Evolutionary conservation across 2,329 filamentous ascomycete genomes (phyloP).

Genomic region (Dactylellina parvicollis): DNA sequence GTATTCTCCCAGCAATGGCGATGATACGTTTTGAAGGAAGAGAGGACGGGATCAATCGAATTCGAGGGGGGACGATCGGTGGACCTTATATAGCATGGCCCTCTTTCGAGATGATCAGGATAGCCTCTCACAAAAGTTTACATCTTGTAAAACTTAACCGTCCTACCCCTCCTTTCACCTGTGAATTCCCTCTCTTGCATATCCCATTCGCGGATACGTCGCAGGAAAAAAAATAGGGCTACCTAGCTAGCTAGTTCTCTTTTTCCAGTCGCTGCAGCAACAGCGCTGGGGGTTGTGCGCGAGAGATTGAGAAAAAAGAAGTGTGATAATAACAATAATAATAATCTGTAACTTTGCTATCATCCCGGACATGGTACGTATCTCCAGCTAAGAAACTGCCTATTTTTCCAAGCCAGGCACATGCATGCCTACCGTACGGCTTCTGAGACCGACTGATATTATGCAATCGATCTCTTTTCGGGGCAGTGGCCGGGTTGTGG

Average conservation of each 20-base stretch:
- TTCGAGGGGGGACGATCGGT: conserved; percentile 33
- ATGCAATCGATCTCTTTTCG: conserved; percentile 4
- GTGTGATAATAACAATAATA: neutral
- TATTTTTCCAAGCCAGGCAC: conserved; percentile 19
- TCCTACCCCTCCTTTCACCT: conserved; percentile 37
- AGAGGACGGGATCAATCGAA: conserved; percentile 18
- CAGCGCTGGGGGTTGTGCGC: conserved; percentile 5
- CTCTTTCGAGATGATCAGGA: conserved; percentile 17
- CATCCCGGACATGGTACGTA: conserved; percentile 15
- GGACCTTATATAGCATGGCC: conserved; percentile 45
- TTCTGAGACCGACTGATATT: neutral
- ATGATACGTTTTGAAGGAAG: neutral
- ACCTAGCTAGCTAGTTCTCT: conserved; percentile 1
- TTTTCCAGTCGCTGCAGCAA: neutral
- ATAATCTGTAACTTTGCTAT: conserved; percentile 15
- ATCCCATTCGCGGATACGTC: conserved; percentile 10
- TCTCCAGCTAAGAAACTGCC: neutral
- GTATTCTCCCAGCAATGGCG: conserved; percentile 10
- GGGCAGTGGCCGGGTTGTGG: conserved; percentile 52
- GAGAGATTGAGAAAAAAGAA: neutral
- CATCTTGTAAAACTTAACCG: conserved; percentile 35
- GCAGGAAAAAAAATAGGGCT: neutral
- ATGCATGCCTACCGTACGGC: neutral
- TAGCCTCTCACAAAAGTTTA: conserved; percentile 31
- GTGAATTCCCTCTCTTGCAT: conserved; percentile 14